Conservation (phyloP, 345 rosid species). For the Raphanus sativus region DNA sequence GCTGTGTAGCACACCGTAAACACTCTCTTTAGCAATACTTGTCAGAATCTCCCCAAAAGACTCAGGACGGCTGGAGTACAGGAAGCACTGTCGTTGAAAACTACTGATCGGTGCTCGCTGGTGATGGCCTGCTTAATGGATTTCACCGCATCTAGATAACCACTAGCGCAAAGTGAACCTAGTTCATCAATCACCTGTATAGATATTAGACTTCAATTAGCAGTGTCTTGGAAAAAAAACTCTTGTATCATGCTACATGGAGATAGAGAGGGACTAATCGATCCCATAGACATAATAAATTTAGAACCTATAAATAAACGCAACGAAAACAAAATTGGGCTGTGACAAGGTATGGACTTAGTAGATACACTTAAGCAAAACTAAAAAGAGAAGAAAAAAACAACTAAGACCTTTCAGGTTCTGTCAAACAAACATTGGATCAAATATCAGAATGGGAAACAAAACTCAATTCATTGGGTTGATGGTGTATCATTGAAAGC, state of each 20-base stretch:
- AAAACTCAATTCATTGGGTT: too few relatives aligned
- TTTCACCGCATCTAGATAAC: conserved; percentile 47
- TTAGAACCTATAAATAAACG: neutral
- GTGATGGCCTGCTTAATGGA: conserved; percentile 62
- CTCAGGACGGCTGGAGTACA: conserved; percentile 40
- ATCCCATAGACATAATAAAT: neutral
- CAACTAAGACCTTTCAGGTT: too few relatives aligned
- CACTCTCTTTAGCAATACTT: conserved; percentile 57
- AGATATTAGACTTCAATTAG: conserved; percentile 13
- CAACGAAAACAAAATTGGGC: too few relatives aligned
- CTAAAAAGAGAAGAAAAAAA: too few relatives aligned
- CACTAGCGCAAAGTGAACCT: conserved; percentile 43
- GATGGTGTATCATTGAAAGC: too few relatives aligned
- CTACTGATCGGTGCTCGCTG: conserved; percentile 50
- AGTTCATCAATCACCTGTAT: conserved; percentile 72
- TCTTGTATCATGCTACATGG: neutral
- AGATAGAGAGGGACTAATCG: neutral
- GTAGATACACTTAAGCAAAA: too few relatives aligned
- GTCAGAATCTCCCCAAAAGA: conserved; percentile 49
- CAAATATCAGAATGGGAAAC: too few relatives aligned
- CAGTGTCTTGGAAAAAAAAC: conserved; percentile 3
- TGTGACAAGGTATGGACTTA: too few relatives aligned
- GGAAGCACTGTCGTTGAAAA: conserved; percentile 47
- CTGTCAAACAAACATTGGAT: too few relatives aligned
- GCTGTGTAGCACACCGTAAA: conserved; percentile 50